Percentiles rank a stretch among this genome's conserved stretches.
These are phyloP conservation scores for Vigna unguiculata DNA, from an alignment of 306 rosid species.

Conservation along the genomic window DNA sequence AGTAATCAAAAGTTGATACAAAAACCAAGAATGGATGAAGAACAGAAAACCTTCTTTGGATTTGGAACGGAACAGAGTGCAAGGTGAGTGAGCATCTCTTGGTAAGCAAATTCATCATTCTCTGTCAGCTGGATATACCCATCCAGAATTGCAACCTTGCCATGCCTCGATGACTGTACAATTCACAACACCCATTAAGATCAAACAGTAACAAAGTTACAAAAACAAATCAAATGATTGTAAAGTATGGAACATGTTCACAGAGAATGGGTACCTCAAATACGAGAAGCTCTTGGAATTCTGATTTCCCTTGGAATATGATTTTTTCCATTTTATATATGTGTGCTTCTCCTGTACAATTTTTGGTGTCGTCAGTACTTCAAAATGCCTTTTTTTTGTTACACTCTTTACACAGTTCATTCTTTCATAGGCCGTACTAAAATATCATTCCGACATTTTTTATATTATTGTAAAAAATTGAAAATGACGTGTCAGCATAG, in stretches of 20 bases:
- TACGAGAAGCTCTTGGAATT: slow-evolving; percentile 53
- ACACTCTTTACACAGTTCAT: background rate
- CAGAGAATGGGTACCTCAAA: slow-evolving; percentile 47
- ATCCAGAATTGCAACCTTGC: slow-evolving; percentile 56
- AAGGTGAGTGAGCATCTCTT: slow-evolving; percentile 63
- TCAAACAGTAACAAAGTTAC: background rate
- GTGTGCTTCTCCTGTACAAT: slow-evolving; percentile 51
- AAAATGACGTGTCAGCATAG: background rate
- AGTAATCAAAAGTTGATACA: too few relatives aligned
- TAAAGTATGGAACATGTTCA: background rate
- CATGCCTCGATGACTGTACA: slow-evolving; percentile 50
- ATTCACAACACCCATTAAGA: background rate
- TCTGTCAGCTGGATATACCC: slow-evolving; percentile 60
- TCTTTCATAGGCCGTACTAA: background rate
- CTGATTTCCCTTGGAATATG: slow-evolving; percentile 51
- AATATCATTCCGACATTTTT: background rate
- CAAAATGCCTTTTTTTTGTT: background rate
- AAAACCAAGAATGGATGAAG: too few relatives aligned
- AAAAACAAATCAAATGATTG: background rate
- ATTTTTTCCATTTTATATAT: slow-evolving; percentile 46
- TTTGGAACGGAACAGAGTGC: slow-evolving; percentile 55
- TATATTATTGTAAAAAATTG: background rate
- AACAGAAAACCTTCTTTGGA: slow-evolving; percentile 43
- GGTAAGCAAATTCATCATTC: slow-evolving; percentile 62
- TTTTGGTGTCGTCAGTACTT: too few relatives aligned